Percentiles rank a stretch among this genome's conserved stretches.
phyloP scores from a whole-genome alignment of 2,329 filamentous ascomycete genomes.

The Xylariaceae sp. region DNA sequence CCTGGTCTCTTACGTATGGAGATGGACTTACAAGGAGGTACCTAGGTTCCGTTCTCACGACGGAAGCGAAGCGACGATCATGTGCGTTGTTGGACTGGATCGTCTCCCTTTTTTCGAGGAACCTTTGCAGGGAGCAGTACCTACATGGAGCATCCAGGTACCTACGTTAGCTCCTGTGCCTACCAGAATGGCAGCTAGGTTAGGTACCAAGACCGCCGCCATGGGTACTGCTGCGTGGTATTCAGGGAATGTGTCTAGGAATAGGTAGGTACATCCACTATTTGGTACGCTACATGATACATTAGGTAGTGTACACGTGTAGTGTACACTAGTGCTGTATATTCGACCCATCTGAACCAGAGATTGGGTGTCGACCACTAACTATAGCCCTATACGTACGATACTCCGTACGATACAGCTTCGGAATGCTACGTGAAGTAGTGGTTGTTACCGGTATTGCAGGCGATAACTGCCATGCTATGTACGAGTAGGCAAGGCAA shows the following conservation, averaged over 20 bases:
- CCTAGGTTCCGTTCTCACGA: too few relatives aligned
- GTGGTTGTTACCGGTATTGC: background rate
- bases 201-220: background rate
- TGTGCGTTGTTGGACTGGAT: background rate
- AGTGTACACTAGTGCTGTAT: background rate
- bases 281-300: background rate
- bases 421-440: background rate
- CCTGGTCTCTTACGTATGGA: too few relatives aligned
- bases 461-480: background rate
- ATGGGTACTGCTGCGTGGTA: background rate
- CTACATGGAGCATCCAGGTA: background rate
- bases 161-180: background rate
- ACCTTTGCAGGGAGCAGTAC: background rate
- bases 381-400: background rate
- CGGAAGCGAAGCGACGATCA: background rate
- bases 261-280: background rate
- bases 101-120: background rate
- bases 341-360: background rate
- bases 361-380: too few relatives aligned
- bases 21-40: too few relatives aligned
- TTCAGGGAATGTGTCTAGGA: background rate
- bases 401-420: background rate
- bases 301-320: background rate
- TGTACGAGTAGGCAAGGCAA: background rate
- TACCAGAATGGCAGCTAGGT: background rate